phyloP scores from a whole-genome alignment of 148 eudicot genomes.

The Arbutus unedo region DNA sequence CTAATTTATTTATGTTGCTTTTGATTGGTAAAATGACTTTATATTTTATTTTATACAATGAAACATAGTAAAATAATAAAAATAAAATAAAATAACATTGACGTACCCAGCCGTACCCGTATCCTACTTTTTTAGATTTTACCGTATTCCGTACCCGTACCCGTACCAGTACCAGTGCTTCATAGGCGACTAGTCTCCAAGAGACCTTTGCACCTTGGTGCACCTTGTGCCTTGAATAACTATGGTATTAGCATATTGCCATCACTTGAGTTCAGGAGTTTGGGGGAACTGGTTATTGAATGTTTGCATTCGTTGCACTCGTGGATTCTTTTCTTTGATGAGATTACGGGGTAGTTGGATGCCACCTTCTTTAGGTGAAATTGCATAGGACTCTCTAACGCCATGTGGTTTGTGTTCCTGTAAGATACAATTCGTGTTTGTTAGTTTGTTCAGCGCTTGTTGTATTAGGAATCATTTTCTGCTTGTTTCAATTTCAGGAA shows the following conservation, averaged over 20 bases:
- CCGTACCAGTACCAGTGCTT: no score
- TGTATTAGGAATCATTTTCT: background rate
- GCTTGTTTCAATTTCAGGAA: constrained; percentile 47
- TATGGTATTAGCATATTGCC: background rate
- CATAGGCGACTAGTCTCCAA: no score
- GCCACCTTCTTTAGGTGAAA: background rate
- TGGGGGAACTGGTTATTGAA: background rate
- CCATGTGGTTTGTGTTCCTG: background rate
- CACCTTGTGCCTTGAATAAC: no score
- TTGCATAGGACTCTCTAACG: background rate
- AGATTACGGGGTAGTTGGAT: background rate
- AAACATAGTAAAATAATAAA: no score
- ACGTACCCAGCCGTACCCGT: no score
- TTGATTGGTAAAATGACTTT: no score
- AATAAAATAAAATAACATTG: no score
- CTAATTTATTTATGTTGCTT: no score
- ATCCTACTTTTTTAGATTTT: no score
- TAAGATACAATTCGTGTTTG: background rate
- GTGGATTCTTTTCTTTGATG: background rate
- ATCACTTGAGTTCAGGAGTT: background rate
- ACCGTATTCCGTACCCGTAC: no score
- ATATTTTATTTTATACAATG: no score
- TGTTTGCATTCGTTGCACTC: background rate
- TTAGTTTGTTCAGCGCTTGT: background rate
- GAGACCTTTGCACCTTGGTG: no score